Conservation (phyloP, 306 rosid species). For the Quercus aquifolioides region DNA sequence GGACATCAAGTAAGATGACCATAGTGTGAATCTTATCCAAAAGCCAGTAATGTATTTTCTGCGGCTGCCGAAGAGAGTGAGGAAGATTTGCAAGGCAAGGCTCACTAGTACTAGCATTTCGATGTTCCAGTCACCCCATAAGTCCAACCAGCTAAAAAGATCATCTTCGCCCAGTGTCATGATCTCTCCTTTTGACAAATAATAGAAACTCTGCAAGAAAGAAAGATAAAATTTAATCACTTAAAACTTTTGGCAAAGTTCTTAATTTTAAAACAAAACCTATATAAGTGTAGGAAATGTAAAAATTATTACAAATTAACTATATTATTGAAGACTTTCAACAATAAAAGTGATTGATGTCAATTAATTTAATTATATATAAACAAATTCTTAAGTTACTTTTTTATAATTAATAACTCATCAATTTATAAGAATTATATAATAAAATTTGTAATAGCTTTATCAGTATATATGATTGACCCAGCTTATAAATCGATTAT, state of each 20-base stretch:
- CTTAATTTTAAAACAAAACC: too few species aligned
- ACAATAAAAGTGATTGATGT: too few species aligned
- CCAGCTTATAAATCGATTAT: background rate
- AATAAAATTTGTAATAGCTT: too few species aligned
- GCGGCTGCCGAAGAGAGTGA: conserved; percentile 55
- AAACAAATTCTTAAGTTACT: too few species aligned
- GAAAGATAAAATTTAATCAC: too few species aligned
- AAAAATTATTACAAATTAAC: too few species aligned
- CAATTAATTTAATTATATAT: too few species aligned
- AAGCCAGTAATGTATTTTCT: conserved; percentile 49
- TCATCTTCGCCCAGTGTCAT: background rate
- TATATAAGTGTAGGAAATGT: too few species aligned
- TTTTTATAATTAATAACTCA: too few species aligned
- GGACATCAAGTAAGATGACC: conserved; percentile 51
- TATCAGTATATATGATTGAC: too few species aligned
- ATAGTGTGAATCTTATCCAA: conserved; percentile 43
- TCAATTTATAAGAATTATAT: too few species aligned
- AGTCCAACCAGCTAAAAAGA: conserved; percentile 14
- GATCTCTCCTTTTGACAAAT: conserved; percentile 3
- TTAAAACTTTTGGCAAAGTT: conserved; percentile 3
- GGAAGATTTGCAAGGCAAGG: conserved; percentile 45
- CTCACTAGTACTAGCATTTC: conserved; percentile 45
- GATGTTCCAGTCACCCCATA: conserved; percentile 64
- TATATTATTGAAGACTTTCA: too few species aligned
- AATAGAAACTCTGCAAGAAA: conserved; percentile 25